These are phyloP conservation scores for Trametes maxima DNA, from an alignment of 768 basidiomycete species.

Conservation along the genomic window DNA sequence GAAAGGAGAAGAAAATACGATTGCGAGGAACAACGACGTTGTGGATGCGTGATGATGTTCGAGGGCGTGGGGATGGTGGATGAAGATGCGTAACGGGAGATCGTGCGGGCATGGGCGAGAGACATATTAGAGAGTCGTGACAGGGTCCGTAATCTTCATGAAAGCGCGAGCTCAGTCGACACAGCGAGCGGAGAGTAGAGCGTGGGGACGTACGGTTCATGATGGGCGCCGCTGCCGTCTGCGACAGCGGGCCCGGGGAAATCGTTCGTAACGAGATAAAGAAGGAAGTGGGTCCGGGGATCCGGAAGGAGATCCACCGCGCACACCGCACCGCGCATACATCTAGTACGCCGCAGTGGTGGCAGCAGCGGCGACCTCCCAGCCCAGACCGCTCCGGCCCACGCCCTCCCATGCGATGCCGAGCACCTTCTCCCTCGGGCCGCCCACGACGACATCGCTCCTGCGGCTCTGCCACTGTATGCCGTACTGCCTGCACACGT, in stretches of 20 bases:
- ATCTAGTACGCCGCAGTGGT: constrained; percentile 3
- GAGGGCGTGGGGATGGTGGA: neutral
- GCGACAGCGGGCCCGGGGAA: neutral
- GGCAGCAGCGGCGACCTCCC: constrained; percentile 35
- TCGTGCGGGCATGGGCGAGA: neutral
- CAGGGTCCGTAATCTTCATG: constrained; percentile 14
- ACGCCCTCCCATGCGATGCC: constrained; percentile 63
- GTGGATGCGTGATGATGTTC: neutral
- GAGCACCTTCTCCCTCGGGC: constrained; percentile 51
- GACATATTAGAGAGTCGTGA: constrained; percentile 3
- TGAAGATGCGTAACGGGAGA: neutral
- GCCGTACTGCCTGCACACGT: constrained; percentile 39
- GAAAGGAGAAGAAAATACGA: neutral
- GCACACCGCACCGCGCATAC: neutral
- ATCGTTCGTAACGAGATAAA: neutral
- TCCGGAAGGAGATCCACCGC: neutral
- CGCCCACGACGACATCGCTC: constrained; percentile 55
- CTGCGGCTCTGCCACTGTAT: constrained; percentile 43
- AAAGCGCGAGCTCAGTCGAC: constrained; percentile 1
- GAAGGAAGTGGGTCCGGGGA: neutral
- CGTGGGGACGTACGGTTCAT: constrained; percentile 12
- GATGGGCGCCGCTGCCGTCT: neutral
- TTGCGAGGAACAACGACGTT: neutral
- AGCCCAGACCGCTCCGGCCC: constrained; percentile 53
- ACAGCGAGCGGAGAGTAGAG: neutral